phyloP scores from a whole-genome alignment of 306 rosid species.

The Quercus rubra region DNA sequence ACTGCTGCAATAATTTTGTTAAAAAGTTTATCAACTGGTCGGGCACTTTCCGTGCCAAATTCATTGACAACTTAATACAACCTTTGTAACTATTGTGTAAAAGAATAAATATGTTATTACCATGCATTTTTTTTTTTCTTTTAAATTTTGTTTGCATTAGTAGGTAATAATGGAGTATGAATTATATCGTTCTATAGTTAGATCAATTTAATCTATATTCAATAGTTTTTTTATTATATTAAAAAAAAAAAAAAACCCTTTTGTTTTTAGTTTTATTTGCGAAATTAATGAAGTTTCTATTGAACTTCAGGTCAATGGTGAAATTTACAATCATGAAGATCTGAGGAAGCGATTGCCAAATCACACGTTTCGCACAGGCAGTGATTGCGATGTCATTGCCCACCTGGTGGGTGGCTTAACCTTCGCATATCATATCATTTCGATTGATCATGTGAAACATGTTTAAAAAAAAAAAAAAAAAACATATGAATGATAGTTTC shows the following conservation, averaged over 20 bases:
- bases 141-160: too few relatives aligned
- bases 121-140: too few relatives aligned
- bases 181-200: background rate
- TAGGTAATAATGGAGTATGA: too few relatives aligned
- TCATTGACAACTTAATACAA: too few relatives aligned
- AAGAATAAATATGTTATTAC: too few relatives aligned
- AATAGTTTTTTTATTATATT: too few relatives aligned
- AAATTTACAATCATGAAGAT: constrained; percentile 90
- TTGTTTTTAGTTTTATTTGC: background rate
- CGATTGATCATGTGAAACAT: background rate
- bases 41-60: too few relatives aligned
- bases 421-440: background rate
- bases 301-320: constrained; percentile 75
- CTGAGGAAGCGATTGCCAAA: constrained; percentile 63
- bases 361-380: constrained; percentile 80
- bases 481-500: too few relatives aligned
- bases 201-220: background rate
- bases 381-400: constrained; percentile 96
- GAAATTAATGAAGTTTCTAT: constrained; percentile 11
- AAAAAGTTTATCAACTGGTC: too few relatives aligned
- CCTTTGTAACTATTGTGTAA: too few relatives aligned
- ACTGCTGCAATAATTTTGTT: too few relatives aligned
- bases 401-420: constrained; percentile 55
- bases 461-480: background rate
- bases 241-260: background rate